Percentiles rank a stretch among this genome's conserved stretches.
Conservation (phyloP, 768 basidiomycete species). For the Collybiopsis confluens region DNA sequence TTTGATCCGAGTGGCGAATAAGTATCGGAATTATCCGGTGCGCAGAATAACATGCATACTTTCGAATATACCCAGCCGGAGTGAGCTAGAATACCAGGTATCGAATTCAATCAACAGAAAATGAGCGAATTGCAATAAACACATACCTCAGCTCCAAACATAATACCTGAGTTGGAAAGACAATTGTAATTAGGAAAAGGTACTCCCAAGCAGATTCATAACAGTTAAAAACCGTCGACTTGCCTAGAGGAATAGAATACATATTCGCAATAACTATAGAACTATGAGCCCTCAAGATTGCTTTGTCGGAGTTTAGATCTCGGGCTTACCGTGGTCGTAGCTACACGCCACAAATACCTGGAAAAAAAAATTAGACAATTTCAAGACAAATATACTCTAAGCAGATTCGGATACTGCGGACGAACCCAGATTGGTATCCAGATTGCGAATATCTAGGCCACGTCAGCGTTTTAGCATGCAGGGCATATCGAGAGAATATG, state of each 20-base stretch:
- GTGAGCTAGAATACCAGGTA: conserved; percentile 34
- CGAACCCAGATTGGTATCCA: conserved; percentile 77
- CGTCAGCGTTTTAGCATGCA: not conserved
- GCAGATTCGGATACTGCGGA: not conserved
- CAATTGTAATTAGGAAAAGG: no score
- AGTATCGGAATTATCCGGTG: not conserved
- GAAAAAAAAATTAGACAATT: not conserved
- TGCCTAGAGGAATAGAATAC: conserved; percentile 66
- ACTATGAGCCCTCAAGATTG: not conserved
- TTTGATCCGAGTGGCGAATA: not conserved
- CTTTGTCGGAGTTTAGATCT: no score
- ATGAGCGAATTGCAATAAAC: not conserved
- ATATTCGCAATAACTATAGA: conserved; percentile 67
- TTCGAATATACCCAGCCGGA: conserved; percentile 56
- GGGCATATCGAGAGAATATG: not conserved
- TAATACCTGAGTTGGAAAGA: no score
- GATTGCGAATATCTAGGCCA: conserved; percentile 46
- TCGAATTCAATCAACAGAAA: not conserved
- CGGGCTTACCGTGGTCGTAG: conserved; percentile 68
- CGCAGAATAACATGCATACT: conserved; percentile 31
- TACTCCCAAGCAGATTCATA: no score
- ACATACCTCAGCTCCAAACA: conserved; percentile 64
- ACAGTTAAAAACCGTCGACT: no score
- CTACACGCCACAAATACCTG: conserved; percentile 69
- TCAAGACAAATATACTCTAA: not conserved